Evolutionary conservation across 2,329 filamentous ascomycete species (phyloP).

Genomic region (Colletotrichum sp.): DNA sequence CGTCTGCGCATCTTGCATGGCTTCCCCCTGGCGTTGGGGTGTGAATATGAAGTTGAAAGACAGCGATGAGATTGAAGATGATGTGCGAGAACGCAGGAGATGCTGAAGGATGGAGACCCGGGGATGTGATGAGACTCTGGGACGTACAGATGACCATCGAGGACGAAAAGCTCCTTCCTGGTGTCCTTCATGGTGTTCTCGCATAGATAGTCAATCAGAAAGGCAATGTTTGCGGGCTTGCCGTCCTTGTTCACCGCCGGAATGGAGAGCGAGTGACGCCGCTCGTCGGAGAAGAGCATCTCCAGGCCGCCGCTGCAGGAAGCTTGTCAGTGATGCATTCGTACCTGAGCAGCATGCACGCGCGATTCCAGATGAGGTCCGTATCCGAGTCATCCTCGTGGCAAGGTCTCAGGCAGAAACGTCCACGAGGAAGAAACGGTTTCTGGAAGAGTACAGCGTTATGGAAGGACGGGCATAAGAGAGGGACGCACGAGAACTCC

Average conservation of each 20-base stretch:
- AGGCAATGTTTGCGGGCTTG: slow-evolving; percentile 70
- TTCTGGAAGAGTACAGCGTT: neutral
- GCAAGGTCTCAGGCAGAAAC: neutral
- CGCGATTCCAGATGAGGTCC: neutral
- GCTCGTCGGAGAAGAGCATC: slow-evolving; percentile 87
- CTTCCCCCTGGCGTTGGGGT: neutral
- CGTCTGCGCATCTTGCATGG: neutral
- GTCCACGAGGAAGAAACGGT: neutral
- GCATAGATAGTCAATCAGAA: slow-evolving; percentile 80
- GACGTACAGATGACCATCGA: slow-evolving; percentile 86
- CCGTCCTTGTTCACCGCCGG: slow-evolving; percentile 67
- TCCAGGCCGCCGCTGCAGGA: slow-evolving; percentile 81
- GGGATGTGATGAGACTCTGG: slow-evolving; percentile 15
- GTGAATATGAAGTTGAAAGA: slow-evolving; percentile 17
- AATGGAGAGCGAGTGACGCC: slow-evolving; percentile 73
- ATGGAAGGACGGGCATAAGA: neutral
- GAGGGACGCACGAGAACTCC: slow-evolving; percentile 67
- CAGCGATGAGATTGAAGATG: neutral
- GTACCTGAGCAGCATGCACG: neutral
- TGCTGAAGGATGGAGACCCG: slow-evolving; percentile 10
- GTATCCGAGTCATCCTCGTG: neutral
- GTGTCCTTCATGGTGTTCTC: slow-evolving; percentile 83
- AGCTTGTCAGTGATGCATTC: slow-evolving; percentile 9
- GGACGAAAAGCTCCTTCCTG: slow-evolving; percentile 86
- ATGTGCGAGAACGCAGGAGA: neutral